Percentiles rank a stretch among this genome's conserved stretches.
phyloP scores from a whole-genome alignment of 768 basidiomycete species.

The Neoboletus brunneissimus region DNA sequence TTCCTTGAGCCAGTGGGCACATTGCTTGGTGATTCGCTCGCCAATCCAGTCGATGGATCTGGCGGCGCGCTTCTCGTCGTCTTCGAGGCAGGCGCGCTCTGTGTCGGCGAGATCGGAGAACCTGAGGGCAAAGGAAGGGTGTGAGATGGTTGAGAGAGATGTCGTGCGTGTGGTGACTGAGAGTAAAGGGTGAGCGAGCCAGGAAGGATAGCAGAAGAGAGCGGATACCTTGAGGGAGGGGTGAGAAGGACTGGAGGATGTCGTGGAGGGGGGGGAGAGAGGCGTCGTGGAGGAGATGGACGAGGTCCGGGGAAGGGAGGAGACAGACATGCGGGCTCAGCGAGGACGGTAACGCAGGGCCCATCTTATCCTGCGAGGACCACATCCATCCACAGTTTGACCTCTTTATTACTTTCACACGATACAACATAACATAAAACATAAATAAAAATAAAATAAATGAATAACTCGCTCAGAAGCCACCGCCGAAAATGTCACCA shows the following conservation, averaged over 20 bases:
- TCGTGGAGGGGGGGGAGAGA: slow-evolving; percentile 68
- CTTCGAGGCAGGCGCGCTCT: slow-evolving; percentile 72
- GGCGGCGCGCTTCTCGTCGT: slow-evolving; percentile 73
- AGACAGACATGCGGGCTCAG: slow-evolving; percentile 82
- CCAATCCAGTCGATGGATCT: slow-evolving; percentile 88
- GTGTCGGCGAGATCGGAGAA: slow-evolving; percentile 76
- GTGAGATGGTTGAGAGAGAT: slow-evolving; percentile 64
- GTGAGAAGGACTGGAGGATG: slow-evolving; percentile 82
- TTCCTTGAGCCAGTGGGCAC: slow-evolving; percentile 70
- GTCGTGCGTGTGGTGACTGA: slow-evolving; percentile 83
- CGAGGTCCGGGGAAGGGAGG: slow-evolving; percentile 67
- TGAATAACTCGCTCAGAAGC: slow-evolving; percentile 28
- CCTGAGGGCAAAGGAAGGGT: slow-evolving; percentile 68
- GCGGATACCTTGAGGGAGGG: slow-evolving; percentile 68
- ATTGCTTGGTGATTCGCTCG: slow-evolving; percentile 60
- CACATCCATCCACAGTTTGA: neutral
- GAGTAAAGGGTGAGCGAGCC: slow-evolving; percentile 5
- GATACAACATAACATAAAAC: neutral
- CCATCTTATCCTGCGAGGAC: slow-evolving; percentile 33
- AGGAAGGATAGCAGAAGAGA: neutral
- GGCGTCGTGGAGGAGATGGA: slow-evolving; percentile 52
- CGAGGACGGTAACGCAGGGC: slow-evolving; percentile 62
- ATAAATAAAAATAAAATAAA: slow-evolving; percentile 1
- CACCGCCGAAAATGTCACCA: slow-evolving; percentile 44
- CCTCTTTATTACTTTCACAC: slow-evolving; percentile 2